Evolutionary conservation across 2,329 filamentous ascomycete genomes (phyloP).

Genomic region (Pseudofabraea citricarpa): DNA sequence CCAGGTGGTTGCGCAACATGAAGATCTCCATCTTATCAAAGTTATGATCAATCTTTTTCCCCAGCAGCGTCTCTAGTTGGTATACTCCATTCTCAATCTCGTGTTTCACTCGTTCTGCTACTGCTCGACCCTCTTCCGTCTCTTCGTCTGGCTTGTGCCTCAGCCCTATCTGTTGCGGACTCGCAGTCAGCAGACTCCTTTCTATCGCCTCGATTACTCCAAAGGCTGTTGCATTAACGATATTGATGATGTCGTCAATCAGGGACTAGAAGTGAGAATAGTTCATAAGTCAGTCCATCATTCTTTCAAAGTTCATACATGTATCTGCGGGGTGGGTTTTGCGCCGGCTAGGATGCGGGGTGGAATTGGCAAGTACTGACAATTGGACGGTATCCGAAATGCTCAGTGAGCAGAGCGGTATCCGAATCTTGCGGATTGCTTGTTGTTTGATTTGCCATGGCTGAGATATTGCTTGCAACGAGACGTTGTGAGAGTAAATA

Average conservation of each 20-base stretch:
- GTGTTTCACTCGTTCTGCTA: constrained; percentile 46
- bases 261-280: constrained; percentile 67
- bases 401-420: constrained; percentile 80
- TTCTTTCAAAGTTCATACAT: too few relatives aligned
- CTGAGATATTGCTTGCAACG: background rate
- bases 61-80: constrained; percentile 77
- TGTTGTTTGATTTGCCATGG: constrained; percentile 1
- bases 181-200: constrained; percentile 68
- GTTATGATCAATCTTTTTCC: constrained; percentile 76
- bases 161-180: constrained; percentile 80
- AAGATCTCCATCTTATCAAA: constrained; percentile 89
- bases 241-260: constrained; percentile 97
- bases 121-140: constrained; percentile 40
- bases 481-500: background rate
- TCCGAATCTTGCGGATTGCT: constrained; percentile 21
- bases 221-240: constrained; percentile 88
- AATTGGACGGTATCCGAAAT: constrained; percentile 89
- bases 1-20: constrained; percentile 79
- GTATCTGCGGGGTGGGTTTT: constrained; percentile 11
- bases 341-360: background rate
- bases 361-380: constrained; percentile 46
- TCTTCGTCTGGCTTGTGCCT: constrained; percentile 41
- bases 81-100: constrained; percentile 89
- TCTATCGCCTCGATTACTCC: constrained; percentile 86
- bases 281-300: too few relatives aligned